Base-by-base conservation (phyloP, 306 rosid genomes). In the Fagus sylvatica region DNA sequence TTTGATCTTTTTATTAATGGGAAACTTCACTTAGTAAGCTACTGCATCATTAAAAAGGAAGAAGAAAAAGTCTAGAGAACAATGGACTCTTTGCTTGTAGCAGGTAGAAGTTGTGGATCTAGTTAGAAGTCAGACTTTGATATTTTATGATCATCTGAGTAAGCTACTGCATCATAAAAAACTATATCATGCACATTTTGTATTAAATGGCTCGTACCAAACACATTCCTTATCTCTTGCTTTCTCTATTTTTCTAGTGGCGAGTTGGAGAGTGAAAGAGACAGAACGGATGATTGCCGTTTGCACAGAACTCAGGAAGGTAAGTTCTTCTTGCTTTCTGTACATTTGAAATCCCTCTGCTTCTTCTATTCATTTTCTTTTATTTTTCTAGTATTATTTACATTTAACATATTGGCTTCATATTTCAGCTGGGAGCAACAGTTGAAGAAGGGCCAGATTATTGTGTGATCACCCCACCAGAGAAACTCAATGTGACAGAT, bases 221-320 rank as follows among this genome's bases (percentile, higher is more conserved):
- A 32, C 17, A 54, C 74, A 22, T 16, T 9, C 39, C 53, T 76
- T 78, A 84, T 72, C 61, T 51, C 59, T 66, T 75, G 53, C 53
- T 59, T 55, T 66, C 33, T 61, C 59, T 73, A 41, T 69, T 77
- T 88, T 72, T 74, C 85, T n/a, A 96, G 99, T 96, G 85, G 99
- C 98, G 57, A 96, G 99, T 84, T 96, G 99, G 99, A 91, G 99
- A 84, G 99, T 96, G 40, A 96, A 96, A 87, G 99, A 93, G 82
- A 96, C 99, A 37, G 99, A 96, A 83, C 87, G 99, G 83, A 96
- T 96, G 99, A 88, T 96, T 64, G 99, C 99, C 77, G 82, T 96
- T 81, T 96, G 99, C 96, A 96, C 99, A 41, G 99, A 96, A 83
- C 99, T 96, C 73, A 88, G 96, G 69, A 96, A 96, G 97, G 99